These are phyloP conservation scores for Diaporthe caulivora DNA, from an alignment of 2,329 filamentous ascomycete genomes.

Conservation along the genomic window DNA sequence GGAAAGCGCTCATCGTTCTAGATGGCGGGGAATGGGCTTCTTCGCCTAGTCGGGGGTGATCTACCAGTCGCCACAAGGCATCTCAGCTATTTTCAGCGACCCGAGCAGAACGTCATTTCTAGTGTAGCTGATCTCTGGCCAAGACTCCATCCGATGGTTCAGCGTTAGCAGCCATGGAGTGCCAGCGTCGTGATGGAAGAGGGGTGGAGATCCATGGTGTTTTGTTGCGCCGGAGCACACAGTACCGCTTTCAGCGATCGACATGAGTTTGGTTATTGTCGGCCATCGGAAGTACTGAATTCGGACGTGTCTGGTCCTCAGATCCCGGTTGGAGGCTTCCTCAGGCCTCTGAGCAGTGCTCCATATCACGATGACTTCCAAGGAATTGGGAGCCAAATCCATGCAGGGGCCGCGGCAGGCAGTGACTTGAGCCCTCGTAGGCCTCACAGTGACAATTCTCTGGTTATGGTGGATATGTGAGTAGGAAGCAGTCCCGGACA, in stretches of 20 bases:
- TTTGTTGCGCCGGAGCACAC: neutral
- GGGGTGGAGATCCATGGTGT: neutral
- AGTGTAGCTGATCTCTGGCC: slow-evolving; percentile 1
- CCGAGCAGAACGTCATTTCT: slow-evolving; percentile 14
- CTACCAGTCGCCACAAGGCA: neutral
- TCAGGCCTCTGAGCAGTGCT: neutral
- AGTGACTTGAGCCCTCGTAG: neutral
- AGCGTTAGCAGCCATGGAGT: neutral
- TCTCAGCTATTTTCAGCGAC: neutral
- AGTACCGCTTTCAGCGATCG: neutral
- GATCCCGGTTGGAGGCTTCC: neutral
- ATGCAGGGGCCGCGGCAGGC: neutral
- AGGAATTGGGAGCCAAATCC: neutral
- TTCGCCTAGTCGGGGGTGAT: slow-evolving; percentile 17
- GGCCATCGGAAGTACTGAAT: neutral
- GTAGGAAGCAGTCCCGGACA: neutral
- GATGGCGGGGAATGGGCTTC: neutral
- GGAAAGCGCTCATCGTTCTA: slow-evolving; percentile 16
- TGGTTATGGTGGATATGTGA: neutral
- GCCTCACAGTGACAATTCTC: neutral
- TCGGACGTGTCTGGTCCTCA: neutral
- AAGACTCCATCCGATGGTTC: neutral
- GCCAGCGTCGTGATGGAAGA: neutral
- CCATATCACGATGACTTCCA: neutral
- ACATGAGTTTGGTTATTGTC: neutral